A percentile compares a stretch with the other conserved stretches of the same genome.
Conservation (phyloP, 1,139 yeast genomes). For the Suhomyces wounanorum region DNA sequence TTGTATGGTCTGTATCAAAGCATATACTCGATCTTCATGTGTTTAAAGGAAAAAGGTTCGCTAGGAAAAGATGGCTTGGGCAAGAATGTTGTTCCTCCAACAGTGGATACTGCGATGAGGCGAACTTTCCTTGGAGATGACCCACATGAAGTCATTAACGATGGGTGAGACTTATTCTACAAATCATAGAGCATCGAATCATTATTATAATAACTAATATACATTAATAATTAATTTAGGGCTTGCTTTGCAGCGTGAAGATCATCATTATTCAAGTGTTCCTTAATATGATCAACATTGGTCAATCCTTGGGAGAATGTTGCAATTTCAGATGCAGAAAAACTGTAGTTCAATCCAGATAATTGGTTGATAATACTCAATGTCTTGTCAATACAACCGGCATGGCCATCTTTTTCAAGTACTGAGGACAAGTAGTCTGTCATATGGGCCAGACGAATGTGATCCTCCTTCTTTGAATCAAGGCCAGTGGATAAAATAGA, state of each 20-base stretch:
- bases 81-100: constrained; percentile 37
- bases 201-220: constrained; percentile 1
- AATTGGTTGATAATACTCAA: constrained; percentile 55
- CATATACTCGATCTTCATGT: constrained; percentile 37
- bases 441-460: constrained; percentile 45
- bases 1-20: constrained; percentile 39
- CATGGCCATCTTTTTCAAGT: constrained; percentile 42
- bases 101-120: constrained; percentile 46
- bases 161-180: constrained; percentile 2
- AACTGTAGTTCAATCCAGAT: constrained; percentile 45
- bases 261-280: constrained; percentile 56
- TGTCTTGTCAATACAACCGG: constrained; percentile 62
- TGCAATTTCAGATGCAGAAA: constrained; percentile 48
- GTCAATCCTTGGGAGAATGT: constrained; percentile 43
- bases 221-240: constrained; percentile 21
- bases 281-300: constrained; percentile 45
- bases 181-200: background rate
- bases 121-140: constrained; percentile 52
- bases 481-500: constrained; percentile 58
- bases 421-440: constrained; percentile 39
- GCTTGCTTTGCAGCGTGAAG: constrained; percentile 52
- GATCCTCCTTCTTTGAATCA: constrained; percentile 36
- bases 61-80: constrained; percentile 41
- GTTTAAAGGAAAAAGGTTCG: constrained; percentile 25
- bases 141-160: constrained; percentile 44